A percentile compares a stretch with the other conserved stretches of the same genome.
These are phyloP conservation scores for Yamagishiella unicocca DNA, from an alignment of 139 green algal genomes.

Conservation along the genomic window DNA sequence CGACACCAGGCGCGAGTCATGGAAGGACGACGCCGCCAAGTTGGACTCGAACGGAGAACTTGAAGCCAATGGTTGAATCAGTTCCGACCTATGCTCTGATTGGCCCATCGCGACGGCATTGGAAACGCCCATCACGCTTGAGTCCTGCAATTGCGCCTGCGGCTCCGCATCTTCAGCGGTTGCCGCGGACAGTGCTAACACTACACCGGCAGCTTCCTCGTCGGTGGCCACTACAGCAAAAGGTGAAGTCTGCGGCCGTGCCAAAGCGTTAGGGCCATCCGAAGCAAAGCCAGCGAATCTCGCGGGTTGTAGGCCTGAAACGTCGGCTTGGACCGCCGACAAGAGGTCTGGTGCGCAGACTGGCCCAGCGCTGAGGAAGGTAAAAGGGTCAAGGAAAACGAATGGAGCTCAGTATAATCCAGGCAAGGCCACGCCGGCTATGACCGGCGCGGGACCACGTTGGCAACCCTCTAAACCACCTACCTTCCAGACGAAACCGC, in stretches of 20 bases:
- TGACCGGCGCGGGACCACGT: neutral
- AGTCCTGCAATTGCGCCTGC: neutral
- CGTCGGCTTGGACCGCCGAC: too few relatives aligned
- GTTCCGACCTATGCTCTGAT: too few relatives aligned
- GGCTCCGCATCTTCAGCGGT: neutral
- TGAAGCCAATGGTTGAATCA: too few relatives aligned
- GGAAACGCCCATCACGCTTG: too few relatives aligned
- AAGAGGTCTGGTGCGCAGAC: neutral
- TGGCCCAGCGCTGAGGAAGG: neutral
- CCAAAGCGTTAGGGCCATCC: neutral
- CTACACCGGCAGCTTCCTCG: neutral
- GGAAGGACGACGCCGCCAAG: too few relatives aligned
- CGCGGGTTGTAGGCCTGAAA: neutral
- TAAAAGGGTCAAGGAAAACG: neutral
- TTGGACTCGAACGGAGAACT: neutral
- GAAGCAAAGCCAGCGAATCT: constrained; percentile 22
- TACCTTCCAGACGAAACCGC: neutral
- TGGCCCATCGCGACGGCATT: too few relatives aligned
- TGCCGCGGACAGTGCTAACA: neutral
- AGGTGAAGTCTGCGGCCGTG: neutral
- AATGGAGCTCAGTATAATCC: too few relatives aligned
- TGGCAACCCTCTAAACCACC: neutral
- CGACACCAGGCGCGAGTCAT: too few relatives aligned
- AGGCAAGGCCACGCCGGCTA: neutral
- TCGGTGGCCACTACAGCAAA: neutral